A percentile compares a stretch with the other conserved stretches of the same genome.
phyloP scores from a whole-genome alignment of 2,329 filamentous ascomycete genomes.

The Rasamsonia emersonii region DNA sequence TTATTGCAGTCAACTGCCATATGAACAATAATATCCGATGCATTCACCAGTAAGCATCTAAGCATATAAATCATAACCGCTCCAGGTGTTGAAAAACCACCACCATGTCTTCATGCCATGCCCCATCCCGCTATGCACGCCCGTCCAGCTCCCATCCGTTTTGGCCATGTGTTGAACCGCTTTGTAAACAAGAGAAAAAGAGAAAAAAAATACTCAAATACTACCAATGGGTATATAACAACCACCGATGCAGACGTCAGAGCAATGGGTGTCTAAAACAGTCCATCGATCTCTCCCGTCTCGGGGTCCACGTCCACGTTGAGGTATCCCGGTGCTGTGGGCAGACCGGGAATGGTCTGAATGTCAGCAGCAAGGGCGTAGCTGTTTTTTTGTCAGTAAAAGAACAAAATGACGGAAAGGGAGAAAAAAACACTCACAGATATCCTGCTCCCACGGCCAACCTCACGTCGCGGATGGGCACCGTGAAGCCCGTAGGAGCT shows the following conservation, averaged over 20 bases:
- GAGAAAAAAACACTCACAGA: slow-evolving; percentile 48
- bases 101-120: no score
- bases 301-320: slow-evolving; percentile 79
- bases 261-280: slow-evolving; percentile 61
- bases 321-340: slow-evolving; percentile 88
- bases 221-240: not conserved
- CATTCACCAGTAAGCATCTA: no score
- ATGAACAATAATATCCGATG: no score
- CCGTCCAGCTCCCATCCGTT: no score
- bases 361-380: slow-evolving; percentile 95
- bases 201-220: not conserved
- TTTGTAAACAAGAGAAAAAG: not conserved
- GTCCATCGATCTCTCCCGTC: slow-evolving; percentile 77
- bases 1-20: no score
- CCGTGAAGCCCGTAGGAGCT: slow-evolving; percentile 84
- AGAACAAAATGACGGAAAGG: slow-evolving; percentile 2
- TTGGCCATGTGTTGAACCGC: slow-evolving; percentile 6
- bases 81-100: no score
- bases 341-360: slow-evolving; percentile 92
- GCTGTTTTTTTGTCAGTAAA: slow-evolving; percentile 40
- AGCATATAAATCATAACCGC: no score
- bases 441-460: slow-evolving; percentile 93
- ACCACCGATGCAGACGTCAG: not conserved
- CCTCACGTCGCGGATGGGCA: slow-evolving; percentile 88
- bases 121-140: no score